Conservation (phyloP, 2,329 filamentous ascomycete genomes). For the Boeremia lycopersici region DNA sequence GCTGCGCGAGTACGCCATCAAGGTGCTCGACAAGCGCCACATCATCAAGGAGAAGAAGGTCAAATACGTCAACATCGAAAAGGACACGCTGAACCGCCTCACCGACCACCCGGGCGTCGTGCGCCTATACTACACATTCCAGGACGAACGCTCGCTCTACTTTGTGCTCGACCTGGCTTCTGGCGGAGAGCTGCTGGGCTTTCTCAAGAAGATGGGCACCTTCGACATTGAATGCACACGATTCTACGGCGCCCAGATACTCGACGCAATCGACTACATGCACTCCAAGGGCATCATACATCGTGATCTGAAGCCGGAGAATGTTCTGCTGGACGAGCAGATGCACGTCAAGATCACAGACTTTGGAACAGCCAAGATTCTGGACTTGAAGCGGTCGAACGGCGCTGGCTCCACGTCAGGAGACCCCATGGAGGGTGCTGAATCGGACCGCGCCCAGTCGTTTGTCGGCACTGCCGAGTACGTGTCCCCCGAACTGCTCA, state of each 20-base stretch:
- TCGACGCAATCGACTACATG: constrained; percentile 98
- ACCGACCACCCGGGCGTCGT: constrained; percentile 97
- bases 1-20: constrained; percentile 95
- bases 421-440: constrained; percentile 61
- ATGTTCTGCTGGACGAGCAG: constrained; percentile 90
- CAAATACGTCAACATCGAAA: constrained; percentile 99
- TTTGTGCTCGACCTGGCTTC: constrained; percentile 95
- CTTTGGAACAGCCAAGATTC: constrained; percentile 95
- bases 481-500: constrained; percentile 95
- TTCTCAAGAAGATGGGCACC: constrained; percentile 90
- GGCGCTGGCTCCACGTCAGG: constrained; percentile 48
- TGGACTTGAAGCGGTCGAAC: constrained; percentile 62
- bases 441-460: constrained; percentile 81
- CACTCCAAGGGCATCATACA: constrained; percentile 95
- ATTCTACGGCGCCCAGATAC: constrained; percentile 94
- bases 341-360: constrained; percentile 99
- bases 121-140: constrained; percentile 96
- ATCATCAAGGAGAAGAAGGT: constrained; percentile 99
- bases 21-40: constrained; percentile 96
- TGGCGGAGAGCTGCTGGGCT: constrained; percentile 88
- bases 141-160: constrained; percentile 94
- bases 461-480: constrained; percentile 99
- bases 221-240: constrained; percentile 94
- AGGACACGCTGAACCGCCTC: constrained; percentile 93
- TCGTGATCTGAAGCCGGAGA: constrained; percentile 94